Evolutionary conservation across 169 alveolate genomes (phyloP).

Genomic region (Cryptosporidium parvum): DNA sequence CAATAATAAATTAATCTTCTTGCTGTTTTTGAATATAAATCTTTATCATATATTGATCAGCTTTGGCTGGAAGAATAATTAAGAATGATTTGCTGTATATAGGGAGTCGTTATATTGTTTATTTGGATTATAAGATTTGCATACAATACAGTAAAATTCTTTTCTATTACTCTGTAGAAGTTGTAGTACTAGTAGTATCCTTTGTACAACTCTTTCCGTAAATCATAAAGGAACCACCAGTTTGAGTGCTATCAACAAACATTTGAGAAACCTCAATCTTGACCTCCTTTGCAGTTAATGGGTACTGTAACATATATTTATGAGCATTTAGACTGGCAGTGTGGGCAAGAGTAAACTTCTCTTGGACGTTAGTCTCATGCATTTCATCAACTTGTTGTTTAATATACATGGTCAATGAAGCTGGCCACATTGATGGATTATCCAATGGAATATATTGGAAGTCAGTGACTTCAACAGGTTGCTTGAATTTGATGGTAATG

Average conservation of each 20-base stretch:
- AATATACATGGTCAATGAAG: conserved; percentile 73
- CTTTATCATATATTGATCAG: conserved; percentile 12
- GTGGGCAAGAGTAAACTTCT: conserved; percentile 69
- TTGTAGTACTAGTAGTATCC: background rate
- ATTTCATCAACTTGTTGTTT: conserved; percentile 67
- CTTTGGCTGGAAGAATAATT: background rate
- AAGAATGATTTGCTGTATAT: background rate
- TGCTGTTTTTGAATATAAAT: conserved; percentile 15
- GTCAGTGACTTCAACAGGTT: conserved; percentile 81
- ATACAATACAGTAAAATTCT: background rate
- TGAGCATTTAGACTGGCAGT: conserved; percentile 50
- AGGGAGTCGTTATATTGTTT: background rate
- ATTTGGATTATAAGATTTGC: background rate
- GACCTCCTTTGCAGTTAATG: conserved; percentile 37
- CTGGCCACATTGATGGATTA: conserved; percentile 79
- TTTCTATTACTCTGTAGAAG: background rate
- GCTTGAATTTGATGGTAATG: conserved; percentile 79
- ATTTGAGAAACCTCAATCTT: conserved; percentile 65
- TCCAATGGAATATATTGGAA: conserved; percentile 80
- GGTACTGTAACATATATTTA: conserved; percentile 52
- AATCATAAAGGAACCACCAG: conserved; percentile 74
- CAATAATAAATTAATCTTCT: conserved; percentile 9
- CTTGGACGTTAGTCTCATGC: conserved; percentile 71
- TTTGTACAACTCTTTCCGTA: conserved; percentile 56
- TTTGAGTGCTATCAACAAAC: conserved; percentile 73